phyloP scores from a whole-genome alignment of 768 basidiomycete species.

The Tephrocybe sp. region DNA sequence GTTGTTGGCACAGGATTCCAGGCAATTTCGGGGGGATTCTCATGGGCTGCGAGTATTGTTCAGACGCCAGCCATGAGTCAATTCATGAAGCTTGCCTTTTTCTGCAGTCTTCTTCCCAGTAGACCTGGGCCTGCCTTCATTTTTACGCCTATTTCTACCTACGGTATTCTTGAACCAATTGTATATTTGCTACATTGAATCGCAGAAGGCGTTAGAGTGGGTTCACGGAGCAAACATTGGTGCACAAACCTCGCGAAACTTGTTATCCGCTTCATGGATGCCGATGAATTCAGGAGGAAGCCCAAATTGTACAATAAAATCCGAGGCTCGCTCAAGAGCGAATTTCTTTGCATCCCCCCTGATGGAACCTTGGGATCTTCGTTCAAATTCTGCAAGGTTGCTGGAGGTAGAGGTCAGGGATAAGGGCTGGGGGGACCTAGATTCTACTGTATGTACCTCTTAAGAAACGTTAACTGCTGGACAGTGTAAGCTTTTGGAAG shows the following conservation, averaged over 20 bases:
- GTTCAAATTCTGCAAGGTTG: constrained; percentile 57
- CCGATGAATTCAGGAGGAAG: constrained; percentile 54
- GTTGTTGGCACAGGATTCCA: constrained; percentile 40
- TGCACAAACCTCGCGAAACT: constrained; percentile 57
- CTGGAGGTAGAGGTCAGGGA: constrained; percentile 25
- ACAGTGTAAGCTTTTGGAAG: constrained; percentile 65
- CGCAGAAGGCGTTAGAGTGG: constrained; percentile 15
- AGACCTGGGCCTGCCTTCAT: constrained; percentile 54
- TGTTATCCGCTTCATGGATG: constrained; percentile 56
- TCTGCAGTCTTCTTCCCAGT: constrained; percentile 48
- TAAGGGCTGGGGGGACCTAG: constrained; percentile 3
- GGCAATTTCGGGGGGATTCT: constrained; percentile 26
- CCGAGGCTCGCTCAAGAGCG: constrained; percentile 59
- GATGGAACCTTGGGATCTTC: constrained; percentile 56
- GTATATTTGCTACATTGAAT: constrained; percentile 57
- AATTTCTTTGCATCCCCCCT: constrained; percentile 73
- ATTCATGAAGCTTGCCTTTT: constrained; percentile 37
- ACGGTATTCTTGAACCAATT: constrained; percentile 77
- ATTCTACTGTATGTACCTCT: constrained; percentile 37
- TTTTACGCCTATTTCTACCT: constrained; percentile 57
- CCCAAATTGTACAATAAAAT: constrained; percentile 61
- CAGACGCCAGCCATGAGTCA: constrained; percentile 7
- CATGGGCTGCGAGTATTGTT: constrained; percentile 13
- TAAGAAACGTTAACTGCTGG: constrained; percentile 60
- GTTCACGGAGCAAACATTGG: constrained; percentile 1